Conservation (phyloP, 2,329 filamentous ascomycete species). For the Lecanicillium sp. region DNA sequence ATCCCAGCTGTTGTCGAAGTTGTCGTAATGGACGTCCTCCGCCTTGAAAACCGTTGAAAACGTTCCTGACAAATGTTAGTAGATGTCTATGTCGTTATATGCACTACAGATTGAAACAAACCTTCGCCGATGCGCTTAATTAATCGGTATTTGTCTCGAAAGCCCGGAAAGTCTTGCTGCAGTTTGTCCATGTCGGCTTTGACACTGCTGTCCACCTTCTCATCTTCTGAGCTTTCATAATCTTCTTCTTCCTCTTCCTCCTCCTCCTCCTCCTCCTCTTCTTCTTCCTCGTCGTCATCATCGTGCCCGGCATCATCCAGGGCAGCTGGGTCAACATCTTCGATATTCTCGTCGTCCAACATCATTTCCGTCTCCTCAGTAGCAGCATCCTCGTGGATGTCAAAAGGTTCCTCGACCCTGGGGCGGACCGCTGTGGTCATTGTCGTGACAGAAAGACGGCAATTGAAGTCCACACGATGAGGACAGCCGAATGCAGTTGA, state of each 20-base stretch:
- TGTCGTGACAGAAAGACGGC: neutral
- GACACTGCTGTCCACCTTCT: conserved; percentile 59
- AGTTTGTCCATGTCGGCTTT: conserved; percentile 82
- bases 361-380: conserved; percentile 44
- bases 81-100: neutral
- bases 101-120: conserved; percentile 25
- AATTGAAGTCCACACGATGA: too few relatives aligned
- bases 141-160: conserved; percentile 74
- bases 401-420: conserved; percentile 30
- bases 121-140: conserved; percentile 98
- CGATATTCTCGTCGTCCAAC: conserved; percentile 27
- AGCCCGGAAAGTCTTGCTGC: conserved; percentile 72
- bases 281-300: conserved; percentile 18
- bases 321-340: conserved; percentile 17
- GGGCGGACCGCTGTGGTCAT: conserved; percentile 16
- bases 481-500: too few relatives aligned
- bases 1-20: conserved; percentile 84
- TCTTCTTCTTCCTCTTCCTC: conserved; percentile 31
- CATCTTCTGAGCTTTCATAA: conserved; percentile 45
- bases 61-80: conserved; percentile 55
- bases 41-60: conserved; percentile 99
- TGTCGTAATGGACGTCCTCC: conserved; percentile 79
- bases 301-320: conserved; percentile 21
- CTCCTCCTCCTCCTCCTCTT: conserved; percentile 25
- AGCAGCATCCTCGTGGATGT: conserved; percentile 41